phyloP scores from a whole-genome alignment of 208 protist genomes.

The Tetramitus jugosus region DNA sequence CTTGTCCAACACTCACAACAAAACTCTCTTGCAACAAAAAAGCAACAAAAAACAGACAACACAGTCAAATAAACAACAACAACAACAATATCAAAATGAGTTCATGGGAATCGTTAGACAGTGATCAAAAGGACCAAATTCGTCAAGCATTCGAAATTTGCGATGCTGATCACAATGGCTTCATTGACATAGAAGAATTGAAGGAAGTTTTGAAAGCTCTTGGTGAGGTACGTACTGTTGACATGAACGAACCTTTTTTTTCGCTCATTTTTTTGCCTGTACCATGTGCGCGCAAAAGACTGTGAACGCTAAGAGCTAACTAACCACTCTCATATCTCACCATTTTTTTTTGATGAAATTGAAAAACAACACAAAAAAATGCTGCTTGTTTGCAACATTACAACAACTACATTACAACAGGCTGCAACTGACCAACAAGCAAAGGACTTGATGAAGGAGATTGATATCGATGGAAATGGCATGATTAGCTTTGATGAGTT shows the following conservation, averaged over 20 bases:
- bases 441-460: constrained; percentile 12
- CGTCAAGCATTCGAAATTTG: neutral
- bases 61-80: neutral
- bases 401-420: neutral
- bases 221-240: constrained; percentile 16
- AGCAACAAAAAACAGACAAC: no score
- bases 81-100: neutral
- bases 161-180: neutral
- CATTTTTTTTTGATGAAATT: no score
- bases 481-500: neutral
- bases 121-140: neutral
- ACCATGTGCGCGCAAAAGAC: no score
- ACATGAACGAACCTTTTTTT: no score
- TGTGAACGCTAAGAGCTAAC: no score
- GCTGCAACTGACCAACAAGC: neutral
- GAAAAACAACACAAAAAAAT: no score
- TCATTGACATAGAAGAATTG: constrained; percentile 2
- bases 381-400: no score
- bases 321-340: no score
- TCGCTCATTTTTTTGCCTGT: no score
- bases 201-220: constrained; percentile 15
- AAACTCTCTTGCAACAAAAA: no score
- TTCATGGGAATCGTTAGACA: neutral
- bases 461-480: constrained; percentile 14
- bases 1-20: no score